Evolutionary conservation across 2,329 filamentous ascomycete species (phyloP), one percentile per base, ranked within the genome.

Genomic region (Aspergillaceae sp.): DNA sequence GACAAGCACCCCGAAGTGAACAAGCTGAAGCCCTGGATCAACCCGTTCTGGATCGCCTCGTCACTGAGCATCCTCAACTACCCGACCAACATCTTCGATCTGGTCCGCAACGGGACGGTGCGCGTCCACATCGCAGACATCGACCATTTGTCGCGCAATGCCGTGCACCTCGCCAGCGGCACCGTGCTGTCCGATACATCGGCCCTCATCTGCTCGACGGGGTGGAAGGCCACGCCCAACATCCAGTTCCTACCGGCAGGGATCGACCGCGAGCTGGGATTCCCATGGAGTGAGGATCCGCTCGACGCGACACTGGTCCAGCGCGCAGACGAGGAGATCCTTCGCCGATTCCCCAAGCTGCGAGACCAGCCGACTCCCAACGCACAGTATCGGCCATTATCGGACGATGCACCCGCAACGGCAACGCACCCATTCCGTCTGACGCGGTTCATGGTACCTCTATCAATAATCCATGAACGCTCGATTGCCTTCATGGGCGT

Each of bases 21-120:
- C 34, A 73, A 74, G 47, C 56, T 76, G 41, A 68, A 69, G 51
- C 71, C 72, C 0, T 74, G 72, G 64, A 59, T 66, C 46, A 61
- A 58, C 29, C 62, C 64, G 1, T 72, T 75, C 54, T 83, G 77
- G 73, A 73, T 76, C 5, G 79, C 75, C 1, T 74, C 71, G 7
- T 72, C 71, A 0, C 67, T 83, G 30, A 76, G 76, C 41, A 82
- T 84, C 29, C 67, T 80, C 47, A 84, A 83, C 56, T 84, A 79
- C 53, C 70, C 72, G 0, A 72, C 68, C 3, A 69, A 77, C 51
- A 74, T 83, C 55, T 77, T 81, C 56, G 74, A 78, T 4, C 63
- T 80, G 8, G 70, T 85, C 7, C 69, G 68, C 40, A 59, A 69
- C 4, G 76, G 76, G 3, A 70, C 66, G n/a, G 74, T 84, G 32